Evolutionary conservation across 768 basidiomycete genomes (phyloP), one percentile per base, ranked within the genome.

Genomic region (Collybia sp.): DNA sequence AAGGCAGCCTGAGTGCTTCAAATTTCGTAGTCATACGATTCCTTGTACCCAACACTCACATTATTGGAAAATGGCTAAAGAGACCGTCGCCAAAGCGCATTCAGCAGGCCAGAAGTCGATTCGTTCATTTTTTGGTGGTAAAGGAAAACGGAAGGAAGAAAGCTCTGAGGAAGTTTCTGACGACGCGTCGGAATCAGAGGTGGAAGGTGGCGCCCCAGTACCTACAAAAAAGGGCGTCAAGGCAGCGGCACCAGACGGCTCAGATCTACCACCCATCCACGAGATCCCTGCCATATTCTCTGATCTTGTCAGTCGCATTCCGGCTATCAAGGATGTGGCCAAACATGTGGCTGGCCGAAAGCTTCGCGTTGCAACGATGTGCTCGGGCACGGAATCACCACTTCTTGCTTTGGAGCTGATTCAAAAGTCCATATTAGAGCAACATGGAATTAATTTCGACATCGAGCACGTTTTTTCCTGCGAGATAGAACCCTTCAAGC

Each of bases 401-500:
- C 77, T 97, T 17, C 82, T 96, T 31, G 94, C 94, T 12, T 72
- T 97, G 39, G 85, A 88, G 25, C 68, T 94, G 49, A 90, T 96
- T 38, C 83, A 83, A 46, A 80, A 85, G 48, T 79, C 85, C 4
- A 77, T 95, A 53, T 65, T 79, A 25, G 80, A 83, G 25, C 84
- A 85, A 53, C 79, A 82, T 53, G 77, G 70, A 2, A 55, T 85
- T 43, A 68, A 75, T 2, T 66, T 96, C 46, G 77, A 85, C 18
- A 72, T 92, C 43, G 88, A 94, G 62, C 93, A 96, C 64, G 90
- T 94, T 37, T 95, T 96, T 67, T 95, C 93, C 1, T 96, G 93
- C 65, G 93, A 96, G 67, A 95, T 96, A 46, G 93, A 93, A 59
- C 93, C 93, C 3, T 95, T 93, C 75, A 94, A 96, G 66, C 93